Conservation (phyloP, 2,329 filamentous ascomycete species). For the Aulographum hederae region DNA sequence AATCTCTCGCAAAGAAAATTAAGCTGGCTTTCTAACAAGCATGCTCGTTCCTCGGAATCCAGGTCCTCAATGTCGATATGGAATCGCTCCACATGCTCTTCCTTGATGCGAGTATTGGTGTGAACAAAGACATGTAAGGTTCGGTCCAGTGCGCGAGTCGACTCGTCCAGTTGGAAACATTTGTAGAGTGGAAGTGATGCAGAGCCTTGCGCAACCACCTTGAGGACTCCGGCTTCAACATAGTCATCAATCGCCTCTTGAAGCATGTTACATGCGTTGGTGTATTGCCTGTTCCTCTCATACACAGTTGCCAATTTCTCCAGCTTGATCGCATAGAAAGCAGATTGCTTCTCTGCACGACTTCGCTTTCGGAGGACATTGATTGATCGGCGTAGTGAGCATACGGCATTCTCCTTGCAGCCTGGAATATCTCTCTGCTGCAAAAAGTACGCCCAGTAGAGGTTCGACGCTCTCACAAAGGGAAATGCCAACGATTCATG, state of each 20-base stretch:
- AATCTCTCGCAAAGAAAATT: conserved; percentile 9
- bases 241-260: conserved; percentile 42
- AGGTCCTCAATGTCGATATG: conserved; percentile 28
- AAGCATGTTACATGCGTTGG: conserved; percentile 39
- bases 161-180: conserved; percentile 35
- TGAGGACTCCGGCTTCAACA: conserved; percentile 38
- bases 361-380: conserved; percentile 40
- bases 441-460: conserved; percentile 48
- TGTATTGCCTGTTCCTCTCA: conserved; percentile 31
- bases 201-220: conserved; percentile 32
- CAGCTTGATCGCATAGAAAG: conserved; percentile 43
- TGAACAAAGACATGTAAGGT: conserved; percentile 34
- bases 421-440: conserved; percentile 24
- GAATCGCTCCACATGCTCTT: conserved; percentile 7
- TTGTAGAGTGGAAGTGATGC: conserved; percentile 29
- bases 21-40: conserved; percentile 25
- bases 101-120: conserved; percentile 4
- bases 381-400: conserved; percentile 44
- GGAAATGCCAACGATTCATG: not conserved
- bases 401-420: conserved; percentile 29
- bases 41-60: conserved; percentile 13
- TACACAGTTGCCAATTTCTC: conserved; percentile 48
- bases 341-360: conserved; percentile 36
- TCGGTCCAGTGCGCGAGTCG: conserved; percentile 42
- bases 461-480: conserved; percentile 49